phyloP scores from a whole-genome alignment of 2,329 filamentous ascomycete genomes.

The Cladosporium sp. region DNA sequence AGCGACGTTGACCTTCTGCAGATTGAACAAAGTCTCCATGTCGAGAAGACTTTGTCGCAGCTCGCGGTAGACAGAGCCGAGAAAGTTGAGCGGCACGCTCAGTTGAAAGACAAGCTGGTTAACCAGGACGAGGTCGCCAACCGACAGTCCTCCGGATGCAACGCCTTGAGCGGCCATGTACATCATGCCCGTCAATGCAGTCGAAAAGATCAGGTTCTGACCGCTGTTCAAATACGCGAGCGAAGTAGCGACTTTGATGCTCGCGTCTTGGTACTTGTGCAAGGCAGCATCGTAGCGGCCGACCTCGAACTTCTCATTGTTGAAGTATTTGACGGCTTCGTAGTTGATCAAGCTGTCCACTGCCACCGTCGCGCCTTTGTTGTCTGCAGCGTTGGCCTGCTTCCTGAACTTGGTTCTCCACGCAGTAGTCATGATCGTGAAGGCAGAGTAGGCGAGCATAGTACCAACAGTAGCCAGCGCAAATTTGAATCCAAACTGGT shows the following conservation, averaged over 20 bases:
- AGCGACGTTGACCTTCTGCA: constrained; percentile 90
- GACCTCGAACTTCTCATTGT: constrained; percentile 95
- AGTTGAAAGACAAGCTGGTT: constrained; percentile 98
- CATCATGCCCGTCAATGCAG: constrained; percentile 94
- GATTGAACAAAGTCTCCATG: constrained; percentile 96
- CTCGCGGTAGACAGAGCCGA: constrained; percentile 96
- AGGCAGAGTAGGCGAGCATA: constrained; percentile 92
- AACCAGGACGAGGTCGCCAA: constrained; percentile 96
- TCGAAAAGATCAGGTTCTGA: constrained; percentile 95
- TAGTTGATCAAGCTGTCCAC: constrained; percentile 98
- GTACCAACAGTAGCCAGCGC: constrained; percentile 83
- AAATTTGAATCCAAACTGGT: constrained; percentile 88
- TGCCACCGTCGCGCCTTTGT: constrained; percentile 87
- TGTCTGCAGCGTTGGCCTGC: constrained; percentile 92
- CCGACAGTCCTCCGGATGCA: constrained; percentile 70
- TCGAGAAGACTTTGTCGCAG: constrained; percentile 89
- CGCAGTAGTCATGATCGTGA: constrained; percentile 91
- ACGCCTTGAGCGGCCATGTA: constrained; percentile 90
- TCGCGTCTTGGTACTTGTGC: constrained; percentile 80
- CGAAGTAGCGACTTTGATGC: constrained; percentile 94
- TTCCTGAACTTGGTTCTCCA: constrained; percentile 97
- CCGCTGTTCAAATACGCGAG: constrained; percentile 88
- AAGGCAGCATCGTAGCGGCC: constrained; percentile 83
- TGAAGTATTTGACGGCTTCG: constrained; percentile 98
- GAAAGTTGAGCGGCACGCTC: constrained; percentile 91